These are phyloP conservation scores for Silene noctiflora DNA, from an alignment of 179 eudicot species.

Conservation along the genomic window DNA sequence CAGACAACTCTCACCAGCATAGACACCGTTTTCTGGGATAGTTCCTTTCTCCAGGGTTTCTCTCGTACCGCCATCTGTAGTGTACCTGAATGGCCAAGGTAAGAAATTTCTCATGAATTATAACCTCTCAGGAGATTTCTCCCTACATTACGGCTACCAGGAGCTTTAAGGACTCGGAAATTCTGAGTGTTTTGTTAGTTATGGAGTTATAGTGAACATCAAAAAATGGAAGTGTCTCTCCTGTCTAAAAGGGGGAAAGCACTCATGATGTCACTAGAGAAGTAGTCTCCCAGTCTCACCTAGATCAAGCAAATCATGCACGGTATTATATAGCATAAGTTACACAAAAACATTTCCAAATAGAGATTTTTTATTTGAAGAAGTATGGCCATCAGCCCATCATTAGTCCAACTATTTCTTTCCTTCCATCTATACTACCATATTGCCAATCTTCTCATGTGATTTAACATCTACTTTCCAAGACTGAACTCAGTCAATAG, in stretches of 20 bases:
- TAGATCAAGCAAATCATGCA: no score
- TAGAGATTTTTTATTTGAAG: background rate
- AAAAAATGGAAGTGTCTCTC: no score
- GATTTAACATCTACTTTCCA: no score
- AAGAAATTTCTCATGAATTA: conserved; percentile 5
- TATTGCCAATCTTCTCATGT: no score
- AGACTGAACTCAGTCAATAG: no score
- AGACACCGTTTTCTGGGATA: conserved; percentile 60
- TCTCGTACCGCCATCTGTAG: conserved; percentile 90
- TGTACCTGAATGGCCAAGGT: conserved; percentile 56
- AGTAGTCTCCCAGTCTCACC: no score
- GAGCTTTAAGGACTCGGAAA: background rate
- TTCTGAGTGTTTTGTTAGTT: background rate
- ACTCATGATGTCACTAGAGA: no score
- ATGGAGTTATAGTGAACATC: background rate
- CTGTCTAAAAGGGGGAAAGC: no score
- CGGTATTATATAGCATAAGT: no score
- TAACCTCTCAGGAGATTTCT: background rate
- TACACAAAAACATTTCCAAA: background rate
- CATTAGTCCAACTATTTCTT: background rate
- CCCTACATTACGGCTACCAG: background rate
- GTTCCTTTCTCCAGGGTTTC: conserved; percentile 88
- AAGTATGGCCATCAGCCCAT: background rate
- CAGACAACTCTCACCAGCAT: conserved; percentile 53
- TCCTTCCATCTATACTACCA: background rate